A percentile compares a stretch with the other conserved stretches of the same genome.
These are phyloP conservation scores for Coniferiporia sulphurascens DNA, from an alignment of 1,284 basidiomycete species.

Conservation along the genomic window DNA sequence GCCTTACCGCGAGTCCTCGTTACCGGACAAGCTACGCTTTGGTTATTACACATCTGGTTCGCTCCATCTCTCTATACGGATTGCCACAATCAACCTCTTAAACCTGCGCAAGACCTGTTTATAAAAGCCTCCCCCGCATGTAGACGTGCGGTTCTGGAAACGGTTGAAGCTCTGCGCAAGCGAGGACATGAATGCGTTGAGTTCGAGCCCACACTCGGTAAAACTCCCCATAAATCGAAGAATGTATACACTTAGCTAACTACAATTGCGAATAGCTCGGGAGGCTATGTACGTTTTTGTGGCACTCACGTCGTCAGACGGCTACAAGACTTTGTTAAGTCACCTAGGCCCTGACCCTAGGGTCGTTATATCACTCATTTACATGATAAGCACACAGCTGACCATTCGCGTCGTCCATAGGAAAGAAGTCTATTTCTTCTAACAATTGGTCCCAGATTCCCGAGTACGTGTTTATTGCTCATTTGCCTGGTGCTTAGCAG, in stretches of 20 bases:
- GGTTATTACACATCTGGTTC: constrained; percentile 66
- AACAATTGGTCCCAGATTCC: constrained; percentile 57
- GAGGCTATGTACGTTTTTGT: constrained; percentile 61
- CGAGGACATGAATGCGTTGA: constrained; percentile 78
- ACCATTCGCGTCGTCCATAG: constrained; percentile 25
- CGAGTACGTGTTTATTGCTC: constrained; percentile 31
- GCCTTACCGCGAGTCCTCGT: constrained; percentile 51
- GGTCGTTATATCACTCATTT: constrained; percentile 31
- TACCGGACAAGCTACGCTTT: constrained; percentile 58
- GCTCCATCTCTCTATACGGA: neutral
- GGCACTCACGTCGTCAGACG: constrained; percentile 69
- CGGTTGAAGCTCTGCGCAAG: constrained; percentile 59
- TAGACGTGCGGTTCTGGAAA: constrained; percentile 74
- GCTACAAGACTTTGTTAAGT: constrained; percentile 65
- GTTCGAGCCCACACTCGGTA: constrained; percentile 50
- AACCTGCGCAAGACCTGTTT: constrained; percentile 41
- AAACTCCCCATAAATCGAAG: constrained; percentile 15
- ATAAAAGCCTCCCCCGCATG: constrained; percentile 75
- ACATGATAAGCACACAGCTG: neutral
- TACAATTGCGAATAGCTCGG: constrained; percentile 33
- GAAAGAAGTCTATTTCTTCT: constrained; percentile 54
- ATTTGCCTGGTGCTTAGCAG: neutral
- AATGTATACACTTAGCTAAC: constrained; percentile 1
- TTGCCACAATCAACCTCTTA: neutral
- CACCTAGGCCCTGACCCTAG: constrained; percentile 67